phyloP scores from a whole-genome alignment of 192 early-diverging fungal genomes.

The Backusella australiensis region DNA sequence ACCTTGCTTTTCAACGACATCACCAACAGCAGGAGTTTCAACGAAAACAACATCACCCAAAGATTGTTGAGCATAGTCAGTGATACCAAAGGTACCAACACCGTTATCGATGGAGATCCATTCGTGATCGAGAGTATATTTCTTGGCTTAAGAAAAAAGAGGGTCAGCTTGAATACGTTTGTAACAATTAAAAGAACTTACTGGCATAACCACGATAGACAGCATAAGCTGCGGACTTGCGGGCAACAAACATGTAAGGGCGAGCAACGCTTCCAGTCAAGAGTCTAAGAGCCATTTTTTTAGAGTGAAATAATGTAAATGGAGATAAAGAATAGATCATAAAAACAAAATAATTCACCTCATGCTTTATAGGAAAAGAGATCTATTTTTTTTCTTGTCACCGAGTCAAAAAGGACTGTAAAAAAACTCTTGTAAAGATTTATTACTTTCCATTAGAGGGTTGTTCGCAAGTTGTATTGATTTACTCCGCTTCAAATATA shows the following conservation, averaged over 20 bases:
- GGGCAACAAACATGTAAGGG: not conserved
- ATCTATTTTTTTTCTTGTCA: conserved; percentile 14
- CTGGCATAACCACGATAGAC: conserved; percentile 17
- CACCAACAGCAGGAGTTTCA: conserved; percentile 74
- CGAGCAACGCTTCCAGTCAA: conserved; percentile 14
- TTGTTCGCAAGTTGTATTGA: not conserved
- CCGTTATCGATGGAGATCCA: conserved; percentile 78
- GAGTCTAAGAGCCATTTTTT: conserved; percentile 19
- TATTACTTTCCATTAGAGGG: conserved; percentile 8
- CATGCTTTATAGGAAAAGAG: conserved; percentile 6
- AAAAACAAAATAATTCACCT: not conserved
- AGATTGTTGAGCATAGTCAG: conserved; percentile 84
- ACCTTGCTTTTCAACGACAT: conserved; percentile 60
- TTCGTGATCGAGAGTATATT: conserved; percentile 89
- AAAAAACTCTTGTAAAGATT: not conserved
- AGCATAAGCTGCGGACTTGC: conserved; percentile 2
- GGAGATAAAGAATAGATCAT: not conserved
- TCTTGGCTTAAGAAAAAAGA: conserved; percentile 42
- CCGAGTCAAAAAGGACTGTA: conserved; percentile 20
- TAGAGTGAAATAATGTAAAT: not conserved
- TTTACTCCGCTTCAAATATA: not conserved
- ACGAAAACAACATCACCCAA: conserved; percentile 96
- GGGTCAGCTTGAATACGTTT: not conserved
- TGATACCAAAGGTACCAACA: conserved; percentile 90
- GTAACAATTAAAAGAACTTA: not conserved